Conservation (phyloP, 495 filamentous ascomycete species). For the Hypoxylon crocopeplum region DNA sequence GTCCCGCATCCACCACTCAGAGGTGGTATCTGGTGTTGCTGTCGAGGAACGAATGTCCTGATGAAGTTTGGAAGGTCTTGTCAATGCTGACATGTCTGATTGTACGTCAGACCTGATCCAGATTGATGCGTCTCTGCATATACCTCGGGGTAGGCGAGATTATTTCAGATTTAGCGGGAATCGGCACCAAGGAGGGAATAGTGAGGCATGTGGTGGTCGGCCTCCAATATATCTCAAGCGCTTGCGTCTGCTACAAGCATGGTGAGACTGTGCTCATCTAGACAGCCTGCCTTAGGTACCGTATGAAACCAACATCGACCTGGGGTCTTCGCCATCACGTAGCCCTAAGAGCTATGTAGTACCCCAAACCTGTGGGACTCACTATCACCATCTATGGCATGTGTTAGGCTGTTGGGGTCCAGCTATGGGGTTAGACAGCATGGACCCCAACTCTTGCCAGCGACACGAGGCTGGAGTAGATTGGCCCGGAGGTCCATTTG, state of each 20-base stretch:
- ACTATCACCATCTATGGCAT: constrained; percentile 16
- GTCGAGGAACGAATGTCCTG: constrained; percentile 20
- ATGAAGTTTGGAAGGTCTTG: constrained; percentile 7
- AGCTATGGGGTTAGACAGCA: constrained; percentile 27
- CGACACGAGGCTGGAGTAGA: constrained; percentile 35
- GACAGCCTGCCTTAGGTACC: too few species aligned
- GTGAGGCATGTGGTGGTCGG: constrained; percentile 4
- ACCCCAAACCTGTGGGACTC: constrained; percentile 24
- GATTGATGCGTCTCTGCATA: constrained; percentile 8
- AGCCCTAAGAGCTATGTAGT: constrained; percentile 7
- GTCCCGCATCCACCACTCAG: constrained; percentile 19
- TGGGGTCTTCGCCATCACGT: constrained; percentile 1
- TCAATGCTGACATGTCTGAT: constrained; percentile 30
- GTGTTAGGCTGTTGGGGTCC: constrained; percentile 19
- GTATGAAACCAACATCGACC: constrained; percentile 22
- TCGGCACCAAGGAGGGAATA: constrained; percentile 26
- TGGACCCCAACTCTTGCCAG: constrained; percentile 36
- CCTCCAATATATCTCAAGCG: constrained; percentile 7
- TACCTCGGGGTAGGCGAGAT: constrained; percentile 36
- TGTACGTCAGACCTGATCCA: constrained; percentile 26
- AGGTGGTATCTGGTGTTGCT: constrained; percentile 3
- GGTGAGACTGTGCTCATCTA: constrained; percentile 25
- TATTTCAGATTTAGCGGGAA: constrained; percentile 22
- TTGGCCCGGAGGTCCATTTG: constrained; percentile 29
- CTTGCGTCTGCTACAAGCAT: neutral